Evolutionary conservation across 495 filamentous ascomycete species (phyloP).

Genomic region (Aspergillus baeticus): DNA sequence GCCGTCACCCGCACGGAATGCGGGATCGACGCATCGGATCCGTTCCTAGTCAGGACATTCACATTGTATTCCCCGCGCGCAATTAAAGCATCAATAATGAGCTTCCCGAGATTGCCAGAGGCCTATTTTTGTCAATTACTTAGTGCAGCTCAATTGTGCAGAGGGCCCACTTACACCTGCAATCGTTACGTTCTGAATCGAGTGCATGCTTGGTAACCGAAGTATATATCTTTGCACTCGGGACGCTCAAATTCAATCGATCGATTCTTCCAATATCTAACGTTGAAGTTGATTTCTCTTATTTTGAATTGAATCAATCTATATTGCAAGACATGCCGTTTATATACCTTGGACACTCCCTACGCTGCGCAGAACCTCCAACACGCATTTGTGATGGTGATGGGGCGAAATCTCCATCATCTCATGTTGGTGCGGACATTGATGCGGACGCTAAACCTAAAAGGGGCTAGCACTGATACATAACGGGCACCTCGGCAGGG

Average conservation of each 20-base stretch:
- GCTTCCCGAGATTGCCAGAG: constrained; percentile 58
- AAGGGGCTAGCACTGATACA: not conserved
- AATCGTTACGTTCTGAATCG: not conserved
- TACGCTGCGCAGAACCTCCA: too few relatives aligned
- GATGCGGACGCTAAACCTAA: not conserved
- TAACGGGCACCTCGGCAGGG: not conserved
- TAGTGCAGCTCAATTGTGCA: not conserved
- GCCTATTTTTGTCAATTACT: constrained; percentile 41
- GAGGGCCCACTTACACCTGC: constrained; percentile 4
- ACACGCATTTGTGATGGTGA: not conserved
- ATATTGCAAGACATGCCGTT: too few relatives aligned
- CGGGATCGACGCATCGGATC: constrained; percentile 37
- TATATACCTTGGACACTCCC: too few relatives aligned
- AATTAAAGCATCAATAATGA: constrained; percentile 53
- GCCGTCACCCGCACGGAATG: constrained; percentile 37
- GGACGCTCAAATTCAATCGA: too few relatives aligned
- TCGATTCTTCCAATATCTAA: too few relatives aligned
- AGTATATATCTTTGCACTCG: too few relatives aligned
- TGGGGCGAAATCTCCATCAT: not conserved
- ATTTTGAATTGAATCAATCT: too few relatives aligned
- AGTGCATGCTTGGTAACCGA: too few relatives aligned
- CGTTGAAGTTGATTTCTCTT: too few relatives aligned
- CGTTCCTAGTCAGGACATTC: constrained; percentile 54
- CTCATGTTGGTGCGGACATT: not conserved
- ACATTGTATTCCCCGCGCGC: constrained; percentile 52